Conservation (phyloP, 1,139 yeast species). For the Pneumocystis sp. region DNA sequence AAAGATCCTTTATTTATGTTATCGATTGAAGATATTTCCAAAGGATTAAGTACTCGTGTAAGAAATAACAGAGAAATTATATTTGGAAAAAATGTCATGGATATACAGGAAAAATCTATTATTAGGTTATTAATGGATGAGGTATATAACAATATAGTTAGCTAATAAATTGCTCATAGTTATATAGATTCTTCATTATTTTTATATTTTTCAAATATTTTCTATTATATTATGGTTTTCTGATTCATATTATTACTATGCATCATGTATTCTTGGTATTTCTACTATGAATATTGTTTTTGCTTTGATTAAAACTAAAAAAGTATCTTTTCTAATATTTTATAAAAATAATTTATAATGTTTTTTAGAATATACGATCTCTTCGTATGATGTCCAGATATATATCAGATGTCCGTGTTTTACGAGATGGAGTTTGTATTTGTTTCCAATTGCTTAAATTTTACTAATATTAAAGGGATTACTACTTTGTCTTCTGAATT, state of each 20-base stretch:
- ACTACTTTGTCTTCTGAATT: slow-evolving; percentile 47
- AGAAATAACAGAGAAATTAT: slow-evolving; percentile 56
- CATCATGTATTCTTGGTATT: slow-evolving; percentile 75
- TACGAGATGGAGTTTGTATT: slow-evolving; percentile 90
- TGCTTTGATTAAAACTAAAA: slow-evolving; percentile 67
- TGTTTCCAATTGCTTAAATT: slow-evolving; percentile 24
- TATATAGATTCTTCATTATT: slow-evolving; percentile 50
- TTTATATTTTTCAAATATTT: slow-evolving; percentile 83
- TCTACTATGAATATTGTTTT: slow-evolving; percentile 67
- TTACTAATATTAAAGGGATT: slow-evolving; percentile 1
- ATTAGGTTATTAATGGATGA: slow-evolving; percentile 62
- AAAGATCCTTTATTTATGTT: slow-evolving; percentile 55
- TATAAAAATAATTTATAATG: background rate
- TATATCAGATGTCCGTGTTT: slow-evolving; percentile 69
- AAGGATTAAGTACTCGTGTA: slow-evolving; percentile 57
- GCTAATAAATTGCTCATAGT: background rate
- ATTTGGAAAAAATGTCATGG: slow-evolving; percentile 64
- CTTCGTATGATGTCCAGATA: slow-evolving; percentile 60
- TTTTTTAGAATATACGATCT: slow-evolving; percentile 45
- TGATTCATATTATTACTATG: slow-evolving; percentile 86
- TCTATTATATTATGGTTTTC: slow-evolving; percentile 82
- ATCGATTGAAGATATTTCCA: slow-evolving; percentile 39
- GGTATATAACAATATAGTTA: slow-evolving; percentile 25
- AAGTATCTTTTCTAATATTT: slow-evolving; percentile 3
- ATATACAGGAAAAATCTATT: slow-evolving; percentile 59